Base-by-base conservation (phyloP, 1,284 basidiomycete species). In the Caloboletus inedulis region DNA sequence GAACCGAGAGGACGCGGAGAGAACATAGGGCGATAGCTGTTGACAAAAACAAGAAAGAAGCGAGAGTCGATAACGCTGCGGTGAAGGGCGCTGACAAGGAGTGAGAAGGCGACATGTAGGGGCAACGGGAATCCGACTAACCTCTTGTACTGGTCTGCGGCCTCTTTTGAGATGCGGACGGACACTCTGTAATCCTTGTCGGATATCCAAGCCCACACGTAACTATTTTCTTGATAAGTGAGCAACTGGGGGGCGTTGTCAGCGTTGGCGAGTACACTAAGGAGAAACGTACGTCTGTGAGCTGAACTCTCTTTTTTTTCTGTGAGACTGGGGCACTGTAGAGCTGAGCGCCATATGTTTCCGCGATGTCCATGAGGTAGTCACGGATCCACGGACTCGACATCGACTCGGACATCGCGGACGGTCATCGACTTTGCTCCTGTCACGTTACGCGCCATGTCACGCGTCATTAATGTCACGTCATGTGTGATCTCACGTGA, bases 371-470 rank as follows among this genome's bases (percentile, higher is more conserved):
- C 18, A 77, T 54, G 40, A 85, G 61, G 59, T 84, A 82, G 21
- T 73, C 61, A 42, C 66, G 62, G 7, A 86, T 77, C 84, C 84
- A 86, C 33, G 80, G 73, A 5, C 56, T 42, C 29, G 61, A 62
- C 35, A 84, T 52, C 4, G 64, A 66, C 33, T 69, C 64, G 44
- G 66, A 60, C 65, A 71, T 70, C 3, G 59, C 35, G 30, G 46
- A 14, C 29, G 7, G 31, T 35, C 40, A 34, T 33, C 2, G 23
- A 47, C 35, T 2, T 43, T n/a, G 19, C 21, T 31, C 47, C 21
- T 37, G 61, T 50, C 37, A 55, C 44, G 25, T 7, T 44, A 49
- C 62, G 53, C 59, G 62, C 30, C 27, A 27, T 49, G 57, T 64
- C 53, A 66, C 61, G 56, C 55, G 51, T 44, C 35, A 14, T 40